Percentiles rank a stretch among this genome's conserved stretches.
Evolutionary conservation across 192 early-diverging fungal species (phyloP).

Genomic region (Gaertneriomyces sp.): DNA sequence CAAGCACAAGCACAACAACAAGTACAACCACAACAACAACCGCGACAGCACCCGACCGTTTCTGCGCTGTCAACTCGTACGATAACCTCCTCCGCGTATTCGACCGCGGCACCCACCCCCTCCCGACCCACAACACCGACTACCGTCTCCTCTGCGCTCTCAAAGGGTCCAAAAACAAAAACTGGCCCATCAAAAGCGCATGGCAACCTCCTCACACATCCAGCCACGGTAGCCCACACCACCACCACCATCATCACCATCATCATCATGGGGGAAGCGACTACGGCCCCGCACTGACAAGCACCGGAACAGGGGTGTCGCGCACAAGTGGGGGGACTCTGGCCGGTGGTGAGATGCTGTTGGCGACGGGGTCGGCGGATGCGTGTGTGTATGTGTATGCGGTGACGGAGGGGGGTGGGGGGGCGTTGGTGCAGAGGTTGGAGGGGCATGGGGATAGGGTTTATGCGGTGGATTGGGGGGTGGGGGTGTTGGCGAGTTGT

Average conservation of each 20-base stretch:
- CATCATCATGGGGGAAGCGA: neutral
- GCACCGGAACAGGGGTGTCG: neutral
- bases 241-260: neutral
- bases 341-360: constrained; percentile 36
- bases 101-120: constrained; percentile 80
- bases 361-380: constrained; percentile 81
- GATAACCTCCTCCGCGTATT: constrained; percentile 72
- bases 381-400: constrained; percentile 78
- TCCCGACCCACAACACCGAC: constrained; percentile 45
- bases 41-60: too few species aligned
- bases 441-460: constrained; percentile 93
- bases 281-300: too few species aligned
- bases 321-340: neutral
- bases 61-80: too few species aligned
- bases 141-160: constrained; percentile 72
- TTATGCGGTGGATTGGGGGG: constrained; percentile 88
- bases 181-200: constrained; percentile 92
- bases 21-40: too few species aligned
- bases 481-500: constrained; percentile 71
- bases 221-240: neutral
- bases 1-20: too few species aligned
- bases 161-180: constrained; percentile 89
- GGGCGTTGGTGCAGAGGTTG: constrained; percentile 61
- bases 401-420: constrained; percentile 40
- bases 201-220: constrained; percentile 42